Base-by-base conservation (phyloP, 352 stramenopile species). In the Globisporangium mamillatum region DNA sequence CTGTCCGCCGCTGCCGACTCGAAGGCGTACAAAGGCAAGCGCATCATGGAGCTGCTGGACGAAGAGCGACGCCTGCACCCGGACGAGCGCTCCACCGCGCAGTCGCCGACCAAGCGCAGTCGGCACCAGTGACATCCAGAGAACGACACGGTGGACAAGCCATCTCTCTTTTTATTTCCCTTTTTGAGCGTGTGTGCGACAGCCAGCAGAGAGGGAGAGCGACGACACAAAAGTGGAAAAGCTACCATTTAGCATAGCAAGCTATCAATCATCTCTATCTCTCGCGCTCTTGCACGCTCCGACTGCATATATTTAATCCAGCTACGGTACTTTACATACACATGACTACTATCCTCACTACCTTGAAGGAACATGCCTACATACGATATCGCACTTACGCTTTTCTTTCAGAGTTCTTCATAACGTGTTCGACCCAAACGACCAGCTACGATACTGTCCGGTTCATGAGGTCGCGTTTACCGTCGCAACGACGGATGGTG, bases 1-100 rank as follows among this genome's bases (percentile, higher is more conserved):
- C 66, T 77, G n/a, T 78, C 65, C 25, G 54, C 71, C 4, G 66
- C 67, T 5, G 78, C 76, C 41, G 72, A 69, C 1, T 65, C 70
- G 8, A 79, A 75, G 22, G 68, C 78, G 32, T 89, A 81, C 75
- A 89, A 89, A 55, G 83, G 81, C 29, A 94, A 94, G 66, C 76
- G 84, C 10, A 89, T 94, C 24, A 63, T 94, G 25, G 79, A 94
- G 59, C 69, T 94, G 22, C 82, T 90, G 64, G 82, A 93, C 67
- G 84, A 93, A 76, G 83, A 92, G 63, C 83, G 86, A 5, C 72
- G 84, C 64, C 73, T 90, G n/a, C 70, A 77, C 29, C 81, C 84
- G 2, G 77, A 89, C 34, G 81, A 91, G 66, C 74, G 73, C 54
- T 69, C 64, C 16, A 22, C 46, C 7, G 52, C 76, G 3, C 75